Conservation (phyloP, 2,329 filamentous ascomycete species). For the Fusarium sp. region DNA sequence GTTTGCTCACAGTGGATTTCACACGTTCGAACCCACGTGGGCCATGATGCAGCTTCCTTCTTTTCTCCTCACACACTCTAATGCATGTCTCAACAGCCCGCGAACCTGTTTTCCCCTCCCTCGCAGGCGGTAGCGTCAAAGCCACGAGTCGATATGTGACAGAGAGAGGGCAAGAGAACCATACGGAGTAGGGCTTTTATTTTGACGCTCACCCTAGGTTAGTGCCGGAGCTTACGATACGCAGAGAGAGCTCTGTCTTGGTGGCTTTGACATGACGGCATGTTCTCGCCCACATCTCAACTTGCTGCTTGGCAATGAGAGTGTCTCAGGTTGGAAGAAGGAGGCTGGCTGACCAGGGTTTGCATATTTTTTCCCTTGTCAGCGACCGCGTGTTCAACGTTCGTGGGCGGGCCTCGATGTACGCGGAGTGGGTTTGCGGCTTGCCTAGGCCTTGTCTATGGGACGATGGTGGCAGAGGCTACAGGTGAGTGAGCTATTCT, state of each 20-base stretch:
- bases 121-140: constrained; percentile 27
- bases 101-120: constrained; percentile 10
- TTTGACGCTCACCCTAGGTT: not conserved
- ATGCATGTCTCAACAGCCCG: constrained; percentile 28
- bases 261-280: not conserved
- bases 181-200: not conserved
- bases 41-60: constrained; percentile 16
- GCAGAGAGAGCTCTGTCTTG: not conserved
- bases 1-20: not conserved
- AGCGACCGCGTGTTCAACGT: constrained; percentile 1
- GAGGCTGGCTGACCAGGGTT: not conserved
- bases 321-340: not conserved
- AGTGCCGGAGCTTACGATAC: not conserved
- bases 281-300: not conserved
- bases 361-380: not conserved
- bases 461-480: not conserved
- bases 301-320: not conserved
- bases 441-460: not conserved
- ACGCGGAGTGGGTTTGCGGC: not conserved
- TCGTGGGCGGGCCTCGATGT: not conserved
- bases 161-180: not conserved
- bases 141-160: constrained; percentile 31
- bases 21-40: constrained; percentile 26
- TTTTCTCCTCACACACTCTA: constrained; percentile 11
- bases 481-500: not conserved